These are phyloP conservation scores for Pichia sp. DNA, from an alignment of 1,139 yeast species.

Conservation along the genomic window DNA sequence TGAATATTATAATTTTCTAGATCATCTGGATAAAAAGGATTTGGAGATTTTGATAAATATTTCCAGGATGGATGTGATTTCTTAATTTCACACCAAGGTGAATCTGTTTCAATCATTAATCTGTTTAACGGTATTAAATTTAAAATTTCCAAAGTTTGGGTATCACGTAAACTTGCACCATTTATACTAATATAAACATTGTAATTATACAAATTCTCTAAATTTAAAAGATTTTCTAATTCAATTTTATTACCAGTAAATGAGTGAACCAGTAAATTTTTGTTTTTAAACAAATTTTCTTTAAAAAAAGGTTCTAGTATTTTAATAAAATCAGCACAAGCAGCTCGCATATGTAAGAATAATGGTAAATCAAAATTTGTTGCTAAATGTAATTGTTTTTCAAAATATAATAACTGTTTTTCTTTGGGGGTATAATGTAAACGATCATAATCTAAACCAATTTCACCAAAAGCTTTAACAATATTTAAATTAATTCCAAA, in stretches of 20 bases:
- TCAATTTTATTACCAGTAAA: constrained; percentile 82
- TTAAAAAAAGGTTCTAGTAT: constrained; percentile 55
- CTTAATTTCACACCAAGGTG: constrained; percentile 97
- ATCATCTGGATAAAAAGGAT: constrained; percentile 44
- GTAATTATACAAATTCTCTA: constrained; percentile 4
- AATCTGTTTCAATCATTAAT: constrained; percentile 85
- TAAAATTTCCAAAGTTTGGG: constrained; percentile 66
- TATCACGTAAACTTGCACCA: constrained; percentile 84
- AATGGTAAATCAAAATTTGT: constrained; percentile 57
- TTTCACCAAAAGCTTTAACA: constrained; percentile 82
- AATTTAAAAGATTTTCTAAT: constrained; percentile 40
- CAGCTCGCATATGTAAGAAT: constrained; percentile 83
- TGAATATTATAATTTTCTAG: constrained; percentile 7
- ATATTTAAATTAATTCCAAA: constrained; percentile 45
- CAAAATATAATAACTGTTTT: constrained; percentile 63
- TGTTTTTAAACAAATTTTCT: constrained; percentile 26
- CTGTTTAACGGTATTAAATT: constrained; percentile 57
- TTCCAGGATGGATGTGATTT: constrained; percentile 73
- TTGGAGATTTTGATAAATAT: constrained; percentile 48
- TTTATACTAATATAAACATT: constrained; percentile 78
- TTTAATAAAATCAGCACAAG: constrained; percentile 71
- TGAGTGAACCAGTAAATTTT: constrained; percentile 80
- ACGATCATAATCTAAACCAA: constrained; percentile 91
- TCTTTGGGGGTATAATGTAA: constrained; percentile 65
- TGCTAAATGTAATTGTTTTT: constrained; percentile 63